Evolutionary conservation across 2,329 filamentous ascomycete species (phyloP).

Genomic region (Paecilomyces variotii): DNA sequence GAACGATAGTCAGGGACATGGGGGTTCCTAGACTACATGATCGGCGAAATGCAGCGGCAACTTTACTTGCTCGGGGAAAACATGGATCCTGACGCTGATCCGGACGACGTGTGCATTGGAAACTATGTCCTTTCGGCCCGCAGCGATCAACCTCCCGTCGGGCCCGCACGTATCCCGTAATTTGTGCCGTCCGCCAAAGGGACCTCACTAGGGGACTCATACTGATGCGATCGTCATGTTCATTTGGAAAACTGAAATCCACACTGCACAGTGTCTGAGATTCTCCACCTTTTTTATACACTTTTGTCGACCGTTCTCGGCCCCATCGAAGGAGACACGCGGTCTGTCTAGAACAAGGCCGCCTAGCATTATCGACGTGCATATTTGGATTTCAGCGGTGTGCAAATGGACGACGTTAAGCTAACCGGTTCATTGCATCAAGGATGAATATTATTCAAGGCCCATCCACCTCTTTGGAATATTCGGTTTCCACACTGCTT

Average conservation of each 20-base stretch:
- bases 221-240: not conserved
- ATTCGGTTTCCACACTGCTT: not conserved
- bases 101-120: not conserved
- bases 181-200: not conserved
- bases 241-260: not conserved
- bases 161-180: not conserved
- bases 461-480: not conserved
- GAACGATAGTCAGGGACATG: not conserved
- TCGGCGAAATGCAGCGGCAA: not conserved
- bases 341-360: not conserved
- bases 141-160: not conserved
- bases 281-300: not conserved
- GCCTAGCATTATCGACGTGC: not conserved
- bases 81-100: not conserved
- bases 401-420: not conserved
- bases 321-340: not conserved
- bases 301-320: not conserved
- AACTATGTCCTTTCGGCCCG: not conserved
- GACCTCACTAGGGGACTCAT: not conserved
- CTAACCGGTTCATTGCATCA: not conserved
- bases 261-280: not conserved
- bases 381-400: not conserved
- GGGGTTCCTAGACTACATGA: not conserved
- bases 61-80: not conserved
- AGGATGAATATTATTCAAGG: not conserved